Evolutionary conservation across 2,329 filamentous ascomycete species (phyloP), one percentile per base, ranked within the genome.

Genomic region (Geoglossum cookeanum): DNA sequence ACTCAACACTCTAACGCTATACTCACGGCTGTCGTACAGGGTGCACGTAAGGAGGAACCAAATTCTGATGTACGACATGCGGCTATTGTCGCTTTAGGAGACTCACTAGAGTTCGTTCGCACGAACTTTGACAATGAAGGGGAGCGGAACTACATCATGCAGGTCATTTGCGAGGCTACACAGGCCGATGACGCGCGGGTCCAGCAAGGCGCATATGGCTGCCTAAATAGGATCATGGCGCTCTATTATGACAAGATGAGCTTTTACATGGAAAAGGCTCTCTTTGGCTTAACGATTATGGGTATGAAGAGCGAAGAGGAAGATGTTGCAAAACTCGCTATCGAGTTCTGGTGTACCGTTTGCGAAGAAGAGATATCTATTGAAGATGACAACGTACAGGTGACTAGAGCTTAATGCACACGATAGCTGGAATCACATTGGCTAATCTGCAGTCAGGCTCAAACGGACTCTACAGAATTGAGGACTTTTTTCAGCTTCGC

Each of bases 311-410:
- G 83, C 65, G 84, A 90, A 6, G 92, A 98, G 65, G 92, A 98
- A 71, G 92, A 98, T 68, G 92, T 98, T 57, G 87, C 92, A 61
- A 98, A 98, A 78, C 78, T 98, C 58, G 92, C 92, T 42, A 89
- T 98, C 63, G 92, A 98, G 70, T 98, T 98, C 75, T 98, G 92
- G 92, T 97, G 91, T 76, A 96, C 92, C n/a, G 92, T 98, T 54
- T 98, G 92, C 71, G 92, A 98, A 70, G 92, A 98, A 73, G 92
- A 98, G 71, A 91, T 96, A 65, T 85, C 85, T 62, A 97, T 98
- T 65, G 92, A 98, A 68, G 92, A 98, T 67, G 92, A 98, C 71
- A 98, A 98, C 70, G 78, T 82, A 62, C 82, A 86, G 71, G 82
- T 85, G 73, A 63, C 73, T 69, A 55, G 55, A 49, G 17, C 15